Evolutionary conservation across 257 asterid genomes (phyloP).

Genomic region (Ballota nigra): DNA sequence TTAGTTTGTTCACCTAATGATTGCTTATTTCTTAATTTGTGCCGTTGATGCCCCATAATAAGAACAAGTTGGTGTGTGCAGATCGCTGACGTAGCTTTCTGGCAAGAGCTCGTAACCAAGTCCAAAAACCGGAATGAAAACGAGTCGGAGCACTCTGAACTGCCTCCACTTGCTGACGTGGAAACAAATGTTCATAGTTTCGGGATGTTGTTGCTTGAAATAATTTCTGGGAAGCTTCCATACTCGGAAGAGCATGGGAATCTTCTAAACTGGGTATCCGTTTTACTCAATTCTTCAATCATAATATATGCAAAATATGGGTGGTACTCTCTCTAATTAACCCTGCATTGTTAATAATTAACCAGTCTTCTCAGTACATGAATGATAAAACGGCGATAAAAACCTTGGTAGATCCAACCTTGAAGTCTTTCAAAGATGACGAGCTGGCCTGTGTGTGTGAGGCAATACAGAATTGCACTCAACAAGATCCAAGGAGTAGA

Average conservation of each 20-base stretch:
- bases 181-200: slow-evolving; percentile 64
- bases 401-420: slow-evolving; percentile 56
- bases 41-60: not conserved
- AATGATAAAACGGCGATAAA: slow-evolving; percentile 34
- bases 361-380: slow-evolving; percentile 60
- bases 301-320: not conserved
- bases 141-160: slow-evolving; percentile 45
- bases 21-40: not conserved
- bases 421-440: slow-evolving; percentile 55
- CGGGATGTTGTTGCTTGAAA: slow-evolving; percentile 67
- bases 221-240: slow-evolving; percentile 63
- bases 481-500: slow-evolving; percentile 56
- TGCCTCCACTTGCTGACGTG: slow-evolving; percentile 51
- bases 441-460: slow-evolving; percentile 64
- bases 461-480: slow-evolving; percentile 62
- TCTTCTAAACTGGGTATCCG: slow-evolving; percentile 59
- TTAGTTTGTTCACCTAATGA: not conserved
- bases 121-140: slow-evolving; percentile 44
- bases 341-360: not conserved
- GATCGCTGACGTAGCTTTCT: slow-evolving; percentile 69
- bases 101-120: slow-evolving; percentile 57
- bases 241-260: slow-evolving; percentile 59
- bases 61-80: slow-evolving; percentile 24
- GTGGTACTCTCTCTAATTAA: no score
- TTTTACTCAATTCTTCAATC: not conserved